A percentile compares a stretch with the other conserved stretches of the same genome.
These are phyloP conservation scores for Podosphaera fusca DNA, from an alignment of 2,329 filamentous ascomycete species.

Conservation along the genomic window DNA sequence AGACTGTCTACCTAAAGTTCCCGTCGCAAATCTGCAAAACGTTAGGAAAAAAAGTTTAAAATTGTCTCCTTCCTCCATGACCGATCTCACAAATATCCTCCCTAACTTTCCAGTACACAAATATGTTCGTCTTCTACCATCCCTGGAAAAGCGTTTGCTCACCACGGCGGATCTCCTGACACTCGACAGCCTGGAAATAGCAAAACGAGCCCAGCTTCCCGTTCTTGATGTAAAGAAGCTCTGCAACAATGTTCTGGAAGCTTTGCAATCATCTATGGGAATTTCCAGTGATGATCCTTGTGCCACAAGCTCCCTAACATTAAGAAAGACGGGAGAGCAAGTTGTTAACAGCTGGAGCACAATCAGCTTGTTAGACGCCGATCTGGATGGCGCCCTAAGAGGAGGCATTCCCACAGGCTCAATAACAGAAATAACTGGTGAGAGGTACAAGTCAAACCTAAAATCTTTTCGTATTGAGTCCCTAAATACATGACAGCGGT, in stretches of 20 bases:
- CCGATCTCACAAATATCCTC: conserved; percentile 63
- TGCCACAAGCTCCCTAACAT: conserved; percentile 2
- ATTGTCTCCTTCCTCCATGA: conserved; percentile 34
- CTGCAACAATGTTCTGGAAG: conserved; percentile 38
- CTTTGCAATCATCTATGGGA: conserved; percentile 35
- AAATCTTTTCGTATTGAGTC: not conserved
- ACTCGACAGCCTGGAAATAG: conserved; percentile 60
- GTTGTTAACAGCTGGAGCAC: conserved; percentile 24
- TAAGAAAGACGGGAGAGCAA: conserved; percentile 17
- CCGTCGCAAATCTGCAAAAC: no score
- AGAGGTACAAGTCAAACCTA: conserved; percentile 32
- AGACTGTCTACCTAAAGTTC: no score
- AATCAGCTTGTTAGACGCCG: conserved; percentile 62
- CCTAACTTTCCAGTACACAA: conserved; percentile 52
- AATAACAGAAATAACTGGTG: conserved; percentile 75
- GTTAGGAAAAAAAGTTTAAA: not conserved
- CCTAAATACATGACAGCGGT: conserved; percentile 28
- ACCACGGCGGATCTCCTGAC: conserved; percentile 69
- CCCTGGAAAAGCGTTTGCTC: conserved; percentile 55
- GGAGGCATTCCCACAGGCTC: conserved; percentile 65
- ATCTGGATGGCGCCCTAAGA: conserved; percentile 45
- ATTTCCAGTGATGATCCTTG: conserved; percentile 4
- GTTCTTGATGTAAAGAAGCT: conserved; percentile 59
- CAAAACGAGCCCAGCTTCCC: conserved; percentile 64
- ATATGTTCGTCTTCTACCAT: conserved; percentile 53